Evolutionary conservation across 139 green algal species (phyloP).

Genomic region (Tetratostichococcus sp.): DNA sequence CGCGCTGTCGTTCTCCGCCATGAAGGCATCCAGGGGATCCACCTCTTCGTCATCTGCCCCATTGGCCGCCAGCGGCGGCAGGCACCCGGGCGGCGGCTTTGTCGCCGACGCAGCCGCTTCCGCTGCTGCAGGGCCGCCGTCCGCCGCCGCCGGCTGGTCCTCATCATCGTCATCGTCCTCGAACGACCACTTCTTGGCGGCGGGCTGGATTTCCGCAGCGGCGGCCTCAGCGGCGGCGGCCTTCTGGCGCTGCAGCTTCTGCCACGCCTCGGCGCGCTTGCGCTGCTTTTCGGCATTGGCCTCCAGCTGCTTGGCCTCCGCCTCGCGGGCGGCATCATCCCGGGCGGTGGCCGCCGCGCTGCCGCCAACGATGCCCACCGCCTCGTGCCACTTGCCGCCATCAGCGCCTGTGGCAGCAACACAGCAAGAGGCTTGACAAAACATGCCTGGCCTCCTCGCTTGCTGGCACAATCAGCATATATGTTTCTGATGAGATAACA

Average conservation of each 20-base stretch:
- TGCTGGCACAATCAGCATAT: too few relatives aligned
- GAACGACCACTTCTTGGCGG: constrained; percentile 15
- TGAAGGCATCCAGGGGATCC: constrained; percentile 84
- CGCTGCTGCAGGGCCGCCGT: background rate
- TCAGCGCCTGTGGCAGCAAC: too few relatives aligned
- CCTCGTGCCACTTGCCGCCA: constrained; percentile 8
- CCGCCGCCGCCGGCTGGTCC: background rate
- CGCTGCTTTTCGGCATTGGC: constrained; percentile 61
- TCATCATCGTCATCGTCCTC: constrained; percentile 21
- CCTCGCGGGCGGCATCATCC: constrained; percentile 10
- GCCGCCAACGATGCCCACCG: constrained; percentile 18
- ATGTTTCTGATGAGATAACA: too few relatives aligned
- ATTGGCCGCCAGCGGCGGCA: background rate
- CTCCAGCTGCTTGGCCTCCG: constrained; percentile 49
- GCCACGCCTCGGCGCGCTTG: constrained; percentile 69
- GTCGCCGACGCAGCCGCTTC: background rate
- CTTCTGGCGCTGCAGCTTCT: constrained; percentile 5
- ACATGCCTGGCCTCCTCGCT: too few relatives aligned
- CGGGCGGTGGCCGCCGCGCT: constrained; percentile 12
- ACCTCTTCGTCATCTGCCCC: constrained; percentile 48
- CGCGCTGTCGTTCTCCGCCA: constrained; percentile 39
- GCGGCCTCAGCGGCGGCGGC: background rate
- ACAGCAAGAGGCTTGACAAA: too few relatives aligned
- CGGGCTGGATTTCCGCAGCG: background rate
- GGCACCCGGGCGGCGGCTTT: background rate